Evolutionary conservation across 2,329 filamentous ascomycete genomes (phyloP), one percentile per base, ranked within the genome.

Genomic region (Scortechinia acanthostroma): DNA sequence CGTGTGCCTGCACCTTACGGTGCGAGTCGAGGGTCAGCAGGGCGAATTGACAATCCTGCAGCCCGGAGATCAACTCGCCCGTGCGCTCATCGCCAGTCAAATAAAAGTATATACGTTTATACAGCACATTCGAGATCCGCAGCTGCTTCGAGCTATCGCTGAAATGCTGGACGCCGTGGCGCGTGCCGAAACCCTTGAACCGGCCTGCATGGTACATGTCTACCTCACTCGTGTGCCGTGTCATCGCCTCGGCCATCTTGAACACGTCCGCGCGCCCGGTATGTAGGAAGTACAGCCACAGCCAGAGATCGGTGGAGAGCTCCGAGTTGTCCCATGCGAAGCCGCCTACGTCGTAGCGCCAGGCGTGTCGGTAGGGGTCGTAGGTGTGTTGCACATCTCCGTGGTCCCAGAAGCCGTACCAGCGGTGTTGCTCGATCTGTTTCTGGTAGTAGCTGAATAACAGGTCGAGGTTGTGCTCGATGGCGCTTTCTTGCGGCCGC

Each of bases 271-370:
- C 66, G 2, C 73, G 64, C 0, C 77, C 77, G 0, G 76, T 82
- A 6, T 73, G 71, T 2, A 83, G 65, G 58, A 82, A 83, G 47
- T 78, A 75, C 3, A 69, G 70, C 79, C 79, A 83, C 51, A 83
- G 71, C 60, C 74, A 83, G 2, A 82, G 57, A 51, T 83, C 77
- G 0, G 79, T 74, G 0, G 77, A 82, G 0, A 83, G 64, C 54
- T 83, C 78, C 0, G 74, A 78, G 53, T 83, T 83, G 43, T 82
- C 78, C 79, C 79, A 83, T 0, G 76, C 77, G 47, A 77, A 83
- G 0, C 79, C 79, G 3, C 79, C 79, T 16, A 83, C 57, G 42
- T 83, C 79, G 46, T 82, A 83, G 1, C 76, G 68, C 79, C 79
- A 83, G 1, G 65, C 66, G 49, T 82, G 78, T 3, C 78, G 64